Base-by-base conservation (phyloP, 2,329 filamentous ascomycete genomes). In the Pyrenophora graminea region DNA sequence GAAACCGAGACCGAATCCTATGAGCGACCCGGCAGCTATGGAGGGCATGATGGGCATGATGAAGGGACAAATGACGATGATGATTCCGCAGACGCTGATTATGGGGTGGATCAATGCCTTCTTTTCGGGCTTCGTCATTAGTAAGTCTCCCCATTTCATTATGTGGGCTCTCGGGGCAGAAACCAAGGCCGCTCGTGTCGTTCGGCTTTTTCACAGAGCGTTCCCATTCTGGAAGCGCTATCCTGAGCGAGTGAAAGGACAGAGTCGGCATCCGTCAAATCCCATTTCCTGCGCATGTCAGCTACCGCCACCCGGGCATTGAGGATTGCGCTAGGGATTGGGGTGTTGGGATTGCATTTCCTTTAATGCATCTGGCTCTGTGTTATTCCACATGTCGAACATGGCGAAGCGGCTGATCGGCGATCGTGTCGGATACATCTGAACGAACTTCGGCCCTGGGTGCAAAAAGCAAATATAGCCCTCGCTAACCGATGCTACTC, bases 21-120 rank as follows among this genome's bases (percentile, higher is more conserved):
- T 99, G 85, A 90, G 88, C 9, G 94, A 99, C 73, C 95, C 95
- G 18, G 88, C 88, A 40, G 91, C 90, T 51, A 99, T 99, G 94
- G 95, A 99, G 71, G 93, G 92, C 63, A 99, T 99, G 94, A 99
- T 99, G 94, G 93, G 94, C 63, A 96, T 96, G 91, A 96, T 99
- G 90, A 99, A 99, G 84, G 92, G 92, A 51, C 96, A 99, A 72
- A 96, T 99, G 89, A 93, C 94, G 59, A 99, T 97, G 94, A 97
- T 99, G 80, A 91, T 99, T 51, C 94, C 94, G 41, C 96, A 99
- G 76, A 97, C 92, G 5, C 77, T 99, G 71, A 99, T 99, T 63
- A 99, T 99, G 94, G 94, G 93, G 61, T 99, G 94, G 94, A 97
- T 99, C 73, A 99, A 99, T 77, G 92, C 94, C 0, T 99, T 97